Evolutionary conservation across 1,284 basidiomycete genomes (phyloP).

Genomic region (Heterobasidion annosum): DNA sequence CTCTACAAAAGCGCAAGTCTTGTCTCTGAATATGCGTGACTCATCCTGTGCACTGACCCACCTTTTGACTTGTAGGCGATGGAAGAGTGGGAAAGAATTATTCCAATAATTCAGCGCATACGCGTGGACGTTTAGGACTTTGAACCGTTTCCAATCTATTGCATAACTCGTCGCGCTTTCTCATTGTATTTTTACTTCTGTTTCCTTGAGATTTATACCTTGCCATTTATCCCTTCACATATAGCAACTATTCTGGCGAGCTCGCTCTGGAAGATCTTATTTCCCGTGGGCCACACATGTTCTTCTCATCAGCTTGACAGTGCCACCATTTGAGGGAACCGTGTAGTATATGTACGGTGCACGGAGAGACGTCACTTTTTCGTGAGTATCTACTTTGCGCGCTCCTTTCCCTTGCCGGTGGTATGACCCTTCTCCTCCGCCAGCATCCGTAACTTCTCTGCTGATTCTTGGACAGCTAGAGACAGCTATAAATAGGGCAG

Average conservation of each 20-base stretch:
- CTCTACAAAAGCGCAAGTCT: constrained; percentile 78
- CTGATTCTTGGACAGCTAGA: constrained; percentile 71
- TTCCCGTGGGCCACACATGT: too few species aligned
- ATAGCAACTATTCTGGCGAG: too few species aligned
- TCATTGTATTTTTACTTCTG: constrained; percentile 11
- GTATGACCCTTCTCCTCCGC: constrained; percentile 11
- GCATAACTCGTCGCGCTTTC: constrained; percentile 11
- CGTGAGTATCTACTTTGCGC: background rate
- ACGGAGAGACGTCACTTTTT: too few species aligned
- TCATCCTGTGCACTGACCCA: constrained; percentile 2
- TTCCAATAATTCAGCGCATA: constrained; percentile 80
- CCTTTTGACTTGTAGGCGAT: constrained; percentile 44
- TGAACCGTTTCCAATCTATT: constrained; percentile 19
- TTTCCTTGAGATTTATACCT: background rate
- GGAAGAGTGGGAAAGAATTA: constrained; percentile 91
- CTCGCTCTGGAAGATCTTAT: too few species aligned
- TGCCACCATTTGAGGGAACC: too few species aligned
- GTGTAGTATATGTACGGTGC: too few species aligned
- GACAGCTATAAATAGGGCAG: constrained; percentile 40
- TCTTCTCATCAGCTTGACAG: too few species aligned
- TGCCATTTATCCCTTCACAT: background rate
- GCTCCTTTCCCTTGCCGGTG: constrained; percentile 23
- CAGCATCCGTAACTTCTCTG: constrained; percentile 41
- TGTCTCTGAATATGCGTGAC: constrained; percentile 4
- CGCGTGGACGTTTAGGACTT: constrained; percentile 67